Conservation (phyloP, 202 grass and related monocot species). For the Panicum hallii region DNA sequence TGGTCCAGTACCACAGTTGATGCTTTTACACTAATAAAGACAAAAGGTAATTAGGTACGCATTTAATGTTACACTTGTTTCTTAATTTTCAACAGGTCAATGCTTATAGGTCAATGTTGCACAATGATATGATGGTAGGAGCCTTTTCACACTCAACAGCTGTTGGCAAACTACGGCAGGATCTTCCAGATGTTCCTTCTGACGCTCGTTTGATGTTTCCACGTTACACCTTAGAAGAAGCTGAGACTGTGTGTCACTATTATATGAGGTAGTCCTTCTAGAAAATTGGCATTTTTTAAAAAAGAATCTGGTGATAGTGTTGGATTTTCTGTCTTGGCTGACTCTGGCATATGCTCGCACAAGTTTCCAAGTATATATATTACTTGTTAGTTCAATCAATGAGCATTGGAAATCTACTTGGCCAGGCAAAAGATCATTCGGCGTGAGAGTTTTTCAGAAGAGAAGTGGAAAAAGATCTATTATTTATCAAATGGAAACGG, state of each 20-base stretch:
- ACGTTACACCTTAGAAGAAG: conserved; percentile 89
- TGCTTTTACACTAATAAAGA: neutral
- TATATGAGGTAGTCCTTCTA: conserved; percentile 79
- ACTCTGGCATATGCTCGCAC: conserved; percentile 12
- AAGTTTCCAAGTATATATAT: conserved; percentile 17
- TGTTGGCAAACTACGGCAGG: conserved; percentile 87
- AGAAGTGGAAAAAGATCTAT: conserved; percentile 95
- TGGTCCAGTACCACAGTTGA: neutral
- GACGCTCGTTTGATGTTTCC: conserved; percentile 78
- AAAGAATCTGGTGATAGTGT: conserved; percentile 10
- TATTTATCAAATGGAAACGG: conserved; percentile 99
- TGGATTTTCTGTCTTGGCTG: conserved; percentile 15
- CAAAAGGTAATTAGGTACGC: neutral
- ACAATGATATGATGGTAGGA: conserved; percentile 95
- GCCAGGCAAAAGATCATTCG: conserved; percentile 91
- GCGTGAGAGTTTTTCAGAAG: conserved; percentile 79
- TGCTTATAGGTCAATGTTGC: conserved; percentile 88
- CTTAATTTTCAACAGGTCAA: conserved; percentile 70
- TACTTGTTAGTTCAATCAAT: conserved; percentile 17
- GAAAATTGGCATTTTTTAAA: neutral
- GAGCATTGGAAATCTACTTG: conserved; percentile 25
- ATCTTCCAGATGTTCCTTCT: conserved; percentile 84
- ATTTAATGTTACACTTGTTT: conserved; percentile 31
- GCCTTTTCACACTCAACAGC: conserved; percentile 97
- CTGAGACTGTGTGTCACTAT: conserved; percentile 84